A percentile compares a stretch with the other conserved stretches of the same genome.
phyloP scores from a whole-genome alignment of 1,284 basidiomycete genomes.

The Bjerkandera adusta region DNA sequence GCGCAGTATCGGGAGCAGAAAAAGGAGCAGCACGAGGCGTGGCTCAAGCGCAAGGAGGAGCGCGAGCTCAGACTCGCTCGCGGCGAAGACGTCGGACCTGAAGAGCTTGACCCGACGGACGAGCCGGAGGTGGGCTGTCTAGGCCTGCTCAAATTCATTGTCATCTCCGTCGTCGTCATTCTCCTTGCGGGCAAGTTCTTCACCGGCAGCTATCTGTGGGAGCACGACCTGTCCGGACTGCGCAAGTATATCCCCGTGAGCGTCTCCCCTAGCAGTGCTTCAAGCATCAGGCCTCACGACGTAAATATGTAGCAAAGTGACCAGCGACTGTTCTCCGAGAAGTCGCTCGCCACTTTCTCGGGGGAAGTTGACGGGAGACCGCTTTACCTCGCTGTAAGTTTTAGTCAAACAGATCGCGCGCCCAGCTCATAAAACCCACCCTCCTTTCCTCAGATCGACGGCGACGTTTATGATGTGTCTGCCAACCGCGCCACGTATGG shows the following conservation, averaged over 20 bases:
- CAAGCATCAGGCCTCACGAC: slow-evolving; percentile 11
- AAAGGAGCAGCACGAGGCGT: slow-evolving; percentile 59
- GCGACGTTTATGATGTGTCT: slow-evolving; percentile 91
- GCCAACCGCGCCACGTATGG: slow-evolving; percentile 80
- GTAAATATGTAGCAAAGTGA: slow-evolving; percentile 38
- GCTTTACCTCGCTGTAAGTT: slow-evolving; percentile 80
- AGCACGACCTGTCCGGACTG: slow-evolving; percentile 46
- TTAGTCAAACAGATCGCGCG: too few relatives aligned
- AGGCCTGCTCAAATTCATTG: slow-evolving; percentile 66
- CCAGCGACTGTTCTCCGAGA: slow-evolving; percentile 74
- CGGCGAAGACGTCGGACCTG: slow-evolving; percentile 70
- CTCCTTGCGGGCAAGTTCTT: slow-evolving; percentile 75
- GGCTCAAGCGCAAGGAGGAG: slow-evolving; percentile 67
- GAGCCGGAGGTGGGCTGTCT: slow-evolving; percentile 61
- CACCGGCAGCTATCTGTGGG: slow-evolving; percentile 79
- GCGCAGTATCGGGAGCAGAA: slow-evolving; percentile 64
- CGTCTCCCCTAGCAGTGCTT: too few relatives aligned
- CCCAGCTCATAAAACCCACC: slow-evolving; percentile 16
- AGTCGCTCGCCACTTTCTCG: slow-evolving; percentile 69
- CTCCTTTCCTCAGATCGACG: slow-evolving; percentile 64
- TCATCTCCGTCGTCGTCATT: slow-evolving; percentile 51
- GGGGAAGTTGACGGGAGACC: slow-evolving; percentile 70
- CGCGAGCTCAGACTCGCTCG: slow-evolving; percentile 70
- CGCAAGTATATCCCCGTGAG: slow-evolving; percentile 26
- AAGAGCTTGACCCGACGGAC: slow-evolving; percentile 69